Percentiles rank a stretch among this genome's conserved stretches.
These are phyloP conservation scores for Coemansia sp. DNA, from an alignment of 192 early-diverging fungal species.

Conservation along the genomic window DNA sequence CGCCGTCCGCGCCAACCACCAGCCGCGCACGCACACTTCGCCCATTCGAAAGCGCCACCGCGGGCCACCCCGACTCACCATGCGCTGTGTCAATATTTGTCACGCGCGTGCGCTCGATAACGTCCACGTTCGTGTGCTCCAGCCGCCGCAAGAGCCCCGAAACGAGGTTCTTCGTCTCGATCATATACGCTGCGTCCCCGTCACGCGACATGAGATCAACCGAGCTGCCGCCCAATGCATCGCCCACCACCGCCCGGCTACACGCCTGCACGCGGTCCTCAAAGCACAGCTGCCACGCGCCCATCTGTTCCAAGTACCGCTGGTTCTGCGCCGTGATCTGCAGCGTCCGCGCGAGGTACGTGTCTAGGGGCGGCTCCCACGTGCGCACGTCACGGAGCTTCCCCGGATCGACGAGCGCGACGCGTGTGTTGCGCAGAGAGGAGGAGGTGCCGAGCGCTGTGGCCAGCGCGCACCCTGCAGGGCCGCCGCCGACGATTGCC, in stretches of 20 bases:
- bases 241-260: conserved; percentile 42
- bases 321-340: conserved; percentile 69
- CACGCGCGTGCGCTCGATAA: conserved; percentile 72
- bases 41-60: conserved; percentile 67
- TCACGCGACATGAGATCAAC: conserved; percentile 9
- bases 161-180: conserved; percentile 85
- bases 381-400: conserved; percentile 56
- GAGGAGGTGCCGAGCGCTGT: conserved; percentile 54
- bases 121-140: conserved; percentile 49
- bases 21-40: conserved; percentile 64
- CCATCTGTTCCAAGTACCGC: conserved; percentile 50
- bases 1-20: conserved; percentile 89
- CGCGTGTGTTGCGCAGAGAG: conserved; percentile 36
- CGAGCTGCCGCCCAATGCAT: conserved; percentile 25
- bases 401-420: conserved; percentile 81
- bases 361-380: conserved; percentile 55
- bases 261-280: conserved; percentile 61
- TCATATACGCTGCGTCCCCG: conserved; percentile 72
- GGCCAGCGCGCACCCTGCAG: conserved; percentile 84
- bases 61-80: conserved; percentile 69
- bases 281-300: conserved; percentile 68
- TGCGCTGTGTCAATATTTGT: conserved; percentile 41
- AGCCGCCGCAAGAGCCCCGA: conserved; percentile 61
- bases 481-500: conserved; percentile 88
- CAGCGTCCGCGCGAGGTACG: conserved; percentile 79